Evolutionary conservation across 1,284 basidiomycete species (phyloP).

Genomic region (Ganoderma boninense): DNA sequence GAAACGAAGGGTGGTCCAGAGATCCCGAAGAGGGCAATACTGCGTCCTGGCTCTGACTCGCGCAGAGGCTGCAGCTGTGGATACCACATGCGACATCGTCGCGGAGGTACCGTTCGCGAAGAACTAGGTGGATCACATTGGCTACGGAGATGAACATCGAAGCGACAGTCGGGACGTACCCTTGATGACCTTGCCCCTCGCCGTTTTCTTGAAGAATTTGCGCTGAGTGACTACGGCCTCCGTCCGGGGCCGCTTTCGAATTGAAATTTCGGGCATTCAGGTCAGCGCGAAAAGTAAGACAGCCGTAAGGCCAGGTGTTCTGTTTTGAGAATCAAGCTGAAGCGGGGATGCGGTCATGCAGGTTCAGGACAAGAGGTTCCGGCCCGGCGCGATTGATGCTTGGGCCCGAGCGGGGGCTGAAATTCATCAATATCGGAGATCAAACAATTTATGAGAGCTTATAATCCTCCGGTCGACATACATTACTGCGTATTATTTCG

Average conservation of each 20-base stretch:
- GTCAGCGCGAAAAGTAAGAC: not conserved
- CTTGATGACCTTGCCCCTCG: slow-evolving; percentile 93
- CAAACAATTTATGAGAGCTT: not conserved
- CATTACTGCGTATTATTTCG: not conserved
- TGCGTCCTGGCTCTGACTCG: slow-evolving; percentile 47
- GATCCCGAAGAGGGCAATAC: slow-evolving; percentile 54
- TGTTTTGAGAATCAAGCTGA: not conserved
- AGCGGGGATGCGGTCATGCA: not conserved
- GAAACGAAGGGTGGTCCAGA: slow-evolving; percentile 58
- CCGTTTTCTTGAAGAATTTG: slow-evolving; percentile 96
- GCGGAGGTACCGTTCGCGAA: slow-evolving; percentile 95
- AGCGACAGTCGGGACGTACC: slow-evolving; percentile 53
- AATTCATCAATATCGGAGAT: not conserved
- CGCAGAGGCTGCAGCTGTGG: slow-evolving; percentile 72
- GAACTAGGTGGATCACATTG: slow-evolving; percentile 56
- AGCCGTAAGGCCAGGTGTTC: not conserved
- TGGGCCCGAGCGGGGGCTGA: not conserved
- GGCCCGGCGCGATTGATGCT: not conserved
- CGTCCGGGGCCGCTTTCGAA: slow-evolving; percentile 76
- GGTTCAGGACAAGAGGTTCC: not conserved
- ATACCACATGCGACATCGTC: slow-evolving; percentile 95
- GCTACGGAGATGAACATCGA: slow-evolving; percentile 3
- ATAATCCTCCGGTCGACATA: not conserved
- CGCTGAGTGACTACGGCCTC: slow-evolving; percentile 84
- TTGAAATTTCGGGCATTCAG: slow-evolving; percentile 72